Evolutionary conservation across 2,329 filamentous ascomycete genomes (phyloP).

Genomic region (Aspergillus sp.): DNA sequence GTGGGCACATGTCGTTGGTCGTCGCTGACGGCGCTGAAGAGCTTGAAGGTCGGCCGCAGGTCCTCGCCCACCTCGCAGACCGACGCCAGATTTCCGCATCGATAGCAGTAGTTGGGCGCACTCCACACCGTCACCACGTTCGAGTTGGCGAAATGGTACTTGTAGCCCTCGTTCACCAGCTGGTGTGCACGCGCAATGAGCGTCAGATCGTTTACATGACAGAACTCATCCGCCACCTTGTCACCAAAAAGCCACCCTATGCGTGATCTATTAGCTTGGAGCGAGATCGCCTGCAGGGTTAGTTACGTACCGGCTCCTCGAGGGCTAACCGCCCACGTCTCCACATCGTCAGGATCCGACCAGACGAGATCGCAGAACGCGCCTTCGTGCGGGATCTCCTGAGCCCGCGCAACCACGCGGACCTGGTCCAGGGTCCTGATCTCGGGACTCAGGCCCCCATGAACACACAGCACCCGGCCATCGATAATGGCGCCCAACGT

Average conservation of each 20-base stretch:
- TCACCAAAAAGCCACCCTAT: conserved; percentile 66
- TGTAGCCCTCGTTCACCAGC: conserved; percentile 75
- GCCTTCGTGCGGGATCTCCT: conserved; percentile 75
- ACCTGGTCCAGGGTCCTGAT: conserved; percentile 75
- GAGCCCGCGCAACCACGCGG: conserved; percentile 69
- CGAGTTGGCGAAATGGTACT: conserved; percentile 93
- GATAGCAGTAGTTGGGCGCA: conserved; percentile 94
- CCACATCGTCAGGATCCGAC: conserved; percentile 71
- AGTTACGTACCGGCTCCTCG: conserved; percentile 58
- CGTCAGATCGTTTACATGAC: conserved; percentile 71
- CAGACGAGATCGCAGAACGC: conserved; percentile 76
- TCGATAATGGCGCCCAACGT: conserved; percentile 72
- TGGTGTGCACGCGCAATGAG: conserved; percentile 73
- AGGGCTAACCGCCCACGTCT: conserved; percentile 69
- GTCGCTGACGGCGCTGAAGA: conserved; percentile 48
- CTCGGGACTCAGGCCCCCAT: conserved; percentile 69
- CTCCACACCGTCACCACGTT: conserved; percentile 81
- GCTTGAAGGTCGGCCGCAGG: conserved; percentile 80
- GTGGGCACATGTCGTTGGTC: conserved; percentile 47
- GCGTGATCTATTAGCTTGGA: background rate
- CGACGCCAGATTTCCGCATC: conserved; percentile 85
- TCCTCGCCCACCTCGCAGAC: conserved; percentile 90
- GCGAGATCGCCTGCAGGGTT: background rate
- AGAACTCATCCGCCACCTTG: conserved; percentile 73
- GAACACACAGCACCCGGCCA: conserved; percentile 71